phyloP scores from a whole-genome alignment of 257 asterid species.

The Solanum arcanum region DNA sequence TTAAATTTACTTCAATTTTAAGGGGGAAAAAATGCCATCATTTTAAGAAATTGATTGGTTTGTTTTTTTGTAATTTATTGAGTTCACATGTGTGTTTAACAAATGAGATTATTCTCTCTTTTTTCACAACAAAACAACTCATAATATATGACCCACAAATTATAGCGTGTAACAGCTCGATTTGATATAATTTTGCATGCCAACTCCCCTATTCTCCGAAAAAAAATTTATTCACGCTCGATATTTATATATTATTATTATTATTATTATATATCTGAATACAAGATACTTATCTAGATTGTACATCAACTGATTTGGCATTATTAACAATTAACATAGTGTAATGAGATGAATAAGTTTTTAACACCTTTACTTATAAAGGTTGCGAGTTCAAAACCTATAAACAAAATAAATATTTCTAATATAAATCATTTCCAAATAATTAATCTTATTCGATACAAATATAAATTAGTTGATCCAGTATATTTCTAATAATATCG shows the following conservation, averaged over 20 bases:
- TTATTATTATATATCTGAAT: too few relatives aligned
- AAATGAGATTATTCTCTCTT: slow-evolving; percentile 10
- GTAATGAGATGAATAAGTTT: background rate
- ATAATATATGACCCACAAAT: slow-evolving; percentile 21
- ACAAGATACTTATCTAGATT: background rate
- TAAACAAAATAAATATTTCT: too few relatives aligned
- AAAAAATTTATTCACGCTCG: background rate
- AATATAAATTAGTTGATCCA: background rate
- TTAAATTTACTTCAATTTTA: background rate
- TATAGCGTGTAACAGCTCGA: slow-evolving; percentile 25
- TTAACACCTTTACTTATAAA: too few relatives aligned
- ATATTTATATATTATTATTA: background rate
- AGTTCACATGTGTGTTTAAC: slow-evolving; percentile 23
- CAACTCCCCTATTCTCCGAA: background rate
- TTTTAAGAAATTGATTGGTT: slow-evolving; percentile 2
- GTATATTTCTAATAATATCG: background rate
- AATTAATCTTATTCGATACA: too few relatives aligned
- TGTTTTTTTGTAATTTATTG: background rate
- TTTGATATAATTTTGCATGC: slow-evolving; percentile 23
- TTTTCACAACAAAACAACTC: slow-evolving; percentile 20
- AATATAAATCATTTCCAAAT: background rate
- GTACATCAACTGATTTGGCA: background rate
- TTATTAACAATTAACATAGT: background rate
- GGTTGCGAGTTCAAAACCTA: too few relatives aligned
- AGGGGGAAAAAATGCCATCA: background rate